phyloP scores from a whole-genome alignment of 2,329 filamentous ascomycete genomes.

The Aureobasidium lini region DNA sequence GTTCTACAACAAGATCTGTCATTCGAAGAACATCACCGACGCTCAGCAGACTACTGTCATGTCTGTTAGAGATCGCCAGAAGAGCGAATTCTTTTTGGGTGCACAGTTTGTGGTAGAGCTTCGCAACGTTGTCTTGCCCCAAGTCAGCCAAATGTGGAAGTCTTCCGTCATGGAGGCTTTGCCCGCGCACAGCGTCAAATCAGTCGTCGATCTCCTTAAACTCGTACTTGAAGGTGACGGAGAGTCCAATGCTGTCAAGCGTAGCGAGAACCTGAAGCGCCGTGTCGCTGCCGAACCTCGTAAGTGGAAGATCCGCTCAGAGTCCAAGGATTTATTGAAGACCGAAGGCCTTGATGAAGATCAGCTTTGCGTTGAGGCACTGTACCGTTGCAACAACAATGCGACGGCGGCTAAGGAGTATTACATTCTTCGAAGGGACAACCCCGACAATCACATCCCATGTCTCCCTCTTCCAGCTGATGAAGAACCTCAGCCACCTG shows the following conservation, averaged over 20 bases:
- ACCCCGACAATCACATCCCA: constrained; percentile 19
- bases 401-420: constrained; percentile 60
- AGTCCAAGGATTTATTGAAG: constrained; percentile 37
- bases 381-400: constrained; percentile 73
- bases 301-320: constrained; percentile 44
- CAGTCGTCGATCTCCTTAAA: constrained; percentile 75
- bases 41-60: constrained; percentile 55
- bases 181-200: constrained; percentile 66
- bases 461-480: constrained; percentile 25
- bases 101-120: constrained; percentile 81
- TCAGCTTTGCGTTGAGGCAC: constrained; percentile 65
- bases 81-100: constrained; percentile 55
- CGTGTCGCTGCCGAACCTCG: constrained; percentile 40
- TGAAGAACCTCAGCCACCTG: constrained; percentile 12
- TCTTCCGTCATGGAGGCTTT: constrained; percentile 77
- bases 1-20: constrained; percentile 69
- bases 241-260: constrained; percentile 59
- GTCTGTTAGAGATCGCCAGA: constrained; percentile 47
- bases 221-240: constrained; percentile 68
- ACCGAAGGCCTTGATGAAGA: constrained; percentile 45
- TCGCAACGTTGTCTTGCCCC: constrained; percentile 69
- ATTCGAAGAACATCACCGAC: constrained; percentile 73
- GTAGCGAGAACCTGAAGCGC: constrained; percentile 50
- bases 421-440: constrained; percentile 44
- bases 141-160: constrained; percentile 74